Evolutionary conservation across 23 red algal species (phyloP), one percentile per base, ranked within the genome.

Genomic region (Agarophyton chilense): DNA sequence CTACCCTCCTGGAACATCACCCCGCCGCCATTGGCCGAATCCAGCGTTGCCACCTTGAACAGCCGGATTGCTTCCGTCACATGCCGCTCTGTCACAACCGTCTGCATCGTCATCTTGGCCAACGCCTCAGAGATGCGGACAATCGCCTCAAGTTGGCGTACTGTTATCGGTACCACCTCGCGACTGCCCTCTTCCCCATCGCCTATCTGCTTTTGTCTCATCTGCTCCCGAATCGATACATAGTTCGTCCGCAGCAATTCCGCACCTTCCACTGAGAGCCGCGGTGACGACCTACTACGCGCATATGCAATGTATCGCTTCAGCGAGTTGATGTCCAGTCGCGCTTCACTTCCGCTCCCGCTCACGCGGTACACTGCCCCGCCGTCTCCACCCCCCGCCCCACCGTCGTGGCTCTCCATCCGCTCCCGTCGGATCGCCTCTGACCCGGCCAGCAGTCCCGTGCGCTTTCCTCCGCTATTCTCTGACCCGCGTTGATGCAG

Each of bases 291-390:
- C 16, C 90, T 84, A 32, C 87, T 79, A 17, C 97, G 72, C 12
- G 88, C 93, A 78, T 99, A 99, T 43, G 97, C 97, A 49, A 99
- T 90, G 90, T 94, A 99, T 36, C 93, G 93, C 81, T 94, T 90
- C 31, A 99, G 83, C 41, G 93, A 96, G 63, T 96, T 90, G 4
- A 99, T 91, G 46, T 93, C 90, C 31, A 99, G 54, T 36, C 89
- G 91, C 29, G 72, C 87, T 41, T 86, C 49, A 77, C 64, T 57
- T 35, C 86, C 86, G 45, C 56, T 60, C 66, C 84, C 86, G 43
- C 39, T 55, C 33, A 79, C 71, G 19, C 81, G 34, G 52, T 80
- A 81, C 10, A 79, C 43, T 22, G 72, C 60, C 9, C 0, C 57
- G 0, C 72, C 77, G 26, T 75, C 83, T 4, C 45, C 53, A 19